Conservation (phyloP, 1,284 basidiomycete species). For the Lignosus rhinocerotis region DNA sequence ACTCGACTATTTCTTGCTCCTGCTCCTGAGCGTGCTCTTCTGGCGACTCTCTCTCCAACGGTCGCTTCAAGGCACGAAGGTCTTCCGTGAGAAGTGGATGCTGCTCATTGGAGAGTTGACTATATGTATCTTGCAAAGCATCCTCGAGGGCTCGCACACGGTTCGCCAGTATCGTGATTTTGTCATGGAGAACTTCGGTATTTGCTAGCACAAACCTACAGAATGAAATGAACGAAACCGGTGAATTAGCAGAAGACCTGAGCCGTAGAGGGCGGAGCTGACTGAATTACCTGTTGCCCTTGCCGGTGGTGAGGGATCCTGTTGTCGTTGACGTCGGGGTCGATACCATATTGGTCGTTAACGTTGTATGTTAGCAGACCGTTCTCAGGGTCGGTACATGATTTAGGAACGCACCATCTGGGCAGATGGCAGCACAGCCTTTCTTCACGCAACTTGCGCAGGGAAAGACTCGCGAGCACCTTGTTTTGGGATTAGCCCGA, state of each 20-base stretch:
- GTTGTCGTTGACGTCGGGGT: background rate
- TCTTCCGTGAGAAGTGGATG: slow-evolving; percentile 63
- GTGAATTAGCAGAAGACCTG: background rate
- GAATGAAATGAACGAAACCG: background rate
- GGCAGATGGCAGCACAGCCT: slow-evolving; percentile 64
- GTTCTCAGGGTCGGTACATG: background rate
- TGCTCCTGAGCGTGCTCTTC: slow-evolving; percentile 34
- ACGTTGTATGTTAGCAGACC: background rate
- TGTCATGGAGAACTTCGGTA: slow-evolving; percentile 66
- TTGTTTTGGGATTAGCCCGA: slow-evolving; percentile 27
- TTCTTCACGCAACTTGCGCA: slow-evolving; percentile 71
- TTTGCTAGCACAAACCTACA: slow-evolving; percentile 66
- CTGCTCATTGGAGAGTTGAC: slow-evolving; percentile 42
- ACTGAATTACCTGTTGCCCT: slow-evolving; percentile 57
- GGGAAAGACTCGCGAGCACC: slow-evolving; percentile 64
- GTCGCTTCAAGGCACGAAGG: slow-evolving; percentile 61
- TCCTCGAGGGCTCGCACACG: slow-evolving; percentile 67
- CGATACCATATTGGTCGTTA: background rate
- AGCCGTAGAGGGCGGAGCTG: slow-evolving; percentile 5
- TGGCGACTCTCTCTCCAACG: slow-evolving; percentile 49
- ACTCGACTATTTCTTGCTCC: slow-evolving; percentile 46
- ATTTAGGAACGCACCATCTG: slow-evolving; percentile 45
- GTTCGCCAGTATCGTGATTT: slow-evolving; percentile 57
- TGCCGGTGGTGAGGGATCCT: slow-evolving; percentile 72
- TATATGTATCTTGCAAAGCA: slow-evolving; percentile 54